Percentiles rank a stretch among this genome's conserved stretches.
phyloP scores from a whole-genome alignment of 2,329 filamentous ascomycete genomes.

The Fusarium sarcochroum region DNA sequence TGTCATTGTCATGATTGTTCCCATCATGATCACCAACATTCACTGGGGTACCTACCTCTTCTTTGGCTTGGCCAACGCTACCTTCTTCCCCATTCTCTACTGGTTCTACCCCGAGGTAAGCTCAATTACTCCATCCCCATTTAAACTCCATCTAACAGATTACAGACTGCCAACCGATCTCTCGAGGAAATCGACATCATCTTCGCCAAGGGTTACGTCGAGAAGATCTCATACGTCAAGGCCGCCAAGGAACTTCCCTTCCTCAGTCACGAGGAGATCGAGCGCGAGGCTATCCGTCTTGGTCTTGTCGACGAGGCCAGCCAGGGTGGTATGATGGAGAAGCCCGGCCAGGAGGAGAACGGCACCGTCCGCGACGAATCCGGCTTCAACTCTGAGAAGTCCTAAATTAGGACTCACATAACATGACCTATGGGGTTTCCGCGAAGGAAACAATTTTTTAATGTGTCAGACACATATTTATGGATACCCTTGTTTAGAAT shows the following conservation, averaged over 20 bases:
- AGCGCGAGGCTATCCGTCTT: constrained; percentile 58
- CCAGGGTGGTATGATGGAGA: constrained; percentile 40
- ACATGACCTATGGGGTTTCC: constrained; percentile 4
- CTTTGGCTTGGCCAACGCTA: constrained; percentile 67
- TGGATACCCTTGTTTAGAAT: constrained; percentile 33
- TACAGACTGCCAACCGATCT: constrained; percentile 55
- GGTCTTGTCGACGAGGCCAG: constrained; percentile 36
- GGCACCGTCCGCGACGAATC: constrained; percentile 37
- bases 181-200: constrained; percentile 72
- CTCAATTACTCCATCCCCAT: accelerated
- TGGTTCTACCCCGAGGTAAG: constrained; percentile 59
- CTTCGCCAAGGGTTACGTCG: constrained; percentile 70
- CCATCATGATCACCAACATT: constrained; percentile 72
- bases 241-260: constrained; percentile 70
- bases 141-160: background rate
- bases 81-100: constrained; percentile 66
- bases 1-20: constrained; percentile 72
- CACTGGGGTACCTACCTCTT: constrained; percentile 65
- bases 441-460: constrained; percentile 2
- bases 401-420: background rate
- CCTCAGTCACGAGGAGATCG: constrained; percentile 65
- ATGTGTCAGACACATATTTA: constrained; percentile 1
- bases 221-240: constrained; percentile 72
- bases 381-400: constrained; percentile 41
- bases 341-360: constrained; percentile 27